These are phyloP conservation scores for Chrysanthemum seticuspe DNA, from an alignment of 129 eudicot species.

Conservation along the genomic window DNA sequence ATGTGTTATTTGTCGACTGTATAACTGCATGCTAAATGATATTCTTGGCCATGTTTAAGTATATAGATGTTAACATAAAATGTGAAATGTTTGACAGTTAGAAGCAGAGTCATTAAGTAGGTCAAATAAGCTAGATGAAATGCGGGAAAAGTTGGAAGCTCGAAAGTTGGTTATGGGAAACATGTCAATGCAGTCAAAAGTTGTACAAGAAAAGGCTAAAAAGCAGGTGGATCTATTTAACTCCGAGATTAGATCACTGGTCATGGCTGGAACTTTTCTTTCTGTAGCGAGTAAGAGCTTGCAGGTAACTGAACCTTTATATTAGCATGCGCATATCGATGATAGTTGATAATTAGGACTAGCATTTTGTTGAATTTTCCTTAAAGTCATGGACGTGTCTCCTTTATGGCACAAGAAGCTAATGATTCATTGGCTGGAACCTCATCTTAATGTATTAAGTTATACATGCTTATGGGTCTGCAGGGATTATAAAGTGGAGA, in stretches of 20 bases:
- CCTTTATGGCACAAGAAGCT: background rate
- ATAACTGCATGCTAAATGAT: conserved; percentile 7
- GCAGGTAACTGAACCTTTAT: conserved; percentile 51
- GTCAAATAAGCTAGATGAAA: conserved; percentile 71
- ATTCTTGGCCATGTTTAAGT: background rate
- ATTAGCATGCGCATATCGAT: background rate
- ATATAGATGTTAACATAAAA: conserved; percentile 18
- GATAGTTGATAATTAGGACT: background rate
- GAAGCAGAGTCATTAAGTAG: conserved; percentile 62
- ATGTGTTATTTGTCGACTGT: background rate
- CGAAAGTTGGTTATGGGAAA: conserved; percentile 72
- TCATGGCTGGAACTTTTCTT: background rate
- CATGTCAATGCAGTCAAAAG: conserved; percentile 76
- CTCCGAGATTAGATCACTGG: conserved; percentile 69
- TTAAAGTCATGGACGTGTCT: background rate
- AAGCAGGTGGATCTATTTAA: conserved; percentile 78
- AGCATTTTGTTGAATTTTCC: background rate
- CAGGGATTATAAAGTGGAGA: no score
- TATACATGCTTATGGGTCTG: no score
- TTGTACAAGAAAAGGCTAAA: conserved; percentile 68
- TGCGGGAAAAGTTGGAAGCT: conserved; percentile 69
- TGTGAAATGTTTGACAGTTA: conserved; percentile 42
- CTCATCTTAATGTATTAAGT: no score
- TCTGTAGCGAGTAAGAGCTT: conserved; percentile 22
- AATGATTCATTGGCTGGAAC: no score